Evolutionary conservation across 2,329 filamentous ascomycete species (phyloP).

Genomic region (Arthrobotrys musiformis): DNA sequence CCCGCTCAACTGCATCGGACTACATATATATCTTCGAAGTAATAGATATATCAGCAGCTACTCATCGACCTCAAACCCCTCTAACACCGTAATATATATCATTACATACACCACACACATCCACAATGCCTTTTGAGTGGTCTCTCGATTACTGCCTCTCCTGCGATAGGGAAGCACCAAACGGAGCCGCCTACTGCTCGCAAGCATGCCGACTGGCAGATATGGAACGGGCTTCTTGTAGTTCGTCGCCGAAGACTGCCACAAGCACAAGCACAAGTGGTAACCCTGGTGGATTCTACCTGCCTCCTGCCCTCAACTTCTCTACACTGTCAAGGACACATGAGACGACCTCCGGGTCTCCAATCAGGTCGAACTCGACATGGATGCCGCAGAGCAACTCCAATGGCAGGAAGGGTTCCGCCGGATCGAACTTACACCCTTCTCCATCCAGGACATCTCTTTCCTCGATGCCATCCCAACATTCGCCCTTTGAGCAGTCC

Average conservation of each 20-base stretch:
- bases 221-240: slow-evolving; percentile 75
- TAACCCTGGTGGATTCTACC: slow-evolving; percentile 69
- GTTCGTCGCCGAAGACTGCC: slow-evolving; percentile 69
- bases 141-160: slow-evolving; percentile 91
- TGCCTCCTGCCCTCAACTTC: slow-evolving; percentile 81
- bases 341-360: slow-evolving; percentile 67
- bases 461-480: slow-evolving; percentile 75
- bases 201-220: slow-evolving; percentile 87
- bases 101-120: slow-evolving; percentile 17
- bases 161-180: slow-evolving; percentile 71
- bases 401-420: slow-evolving; percentile 46
- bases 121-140: slow-evolving; percentile 67
- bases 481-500: slow-evolving; percentile 66
- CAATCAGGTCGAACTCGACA: slow-evolving; percentile 59
- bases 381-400: slow-evolving; percentile 64
- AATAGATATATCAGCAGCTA: background rate
- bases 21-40: background rate
- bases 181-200: slow-evolving; percentile 54
- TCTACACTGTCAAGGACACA: slow-evolving; percentile 38
- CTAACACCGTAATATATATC: background rate
- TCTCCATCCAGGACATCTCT: slow-evolving; percentile 88
- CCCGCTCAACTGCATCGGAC: background rate
- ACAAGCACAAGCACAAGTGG: slow-evolving; percentile 64
- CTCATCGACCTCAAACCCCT: background rate
- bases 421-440: slow-evolving; percentile 62